A percentile compares a stretch with the other conserved stretches of the same genome.
Evolutionary conservation across 805 yeast genomes (phyloP).

Genomic region (Candida caryicola): DNA sequence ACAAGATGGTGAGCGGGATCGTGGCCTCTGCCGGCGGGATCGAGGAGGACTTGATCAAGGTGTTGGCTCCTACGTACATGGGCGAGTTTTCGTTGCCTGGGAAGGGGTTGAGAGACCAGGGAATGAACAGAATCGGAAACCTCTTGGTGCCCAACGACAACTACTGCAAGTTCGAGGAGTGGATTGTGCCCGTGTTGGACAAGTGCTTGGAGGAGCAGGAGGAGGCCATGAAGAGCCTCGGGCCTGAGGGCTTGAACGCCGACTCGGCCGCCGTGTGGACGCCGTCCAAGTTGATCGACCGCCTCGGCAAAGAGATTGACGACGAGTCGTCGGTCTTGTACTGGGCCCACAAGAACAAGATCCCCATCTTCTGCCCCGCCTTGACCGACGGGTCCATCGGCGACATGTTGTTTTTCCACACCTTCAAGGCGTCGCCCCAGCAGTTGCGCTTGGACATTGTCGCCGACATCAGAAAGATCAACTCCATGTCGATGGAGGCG

Average conservation of each 20-base stretch:
- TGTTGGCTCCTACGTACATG: slow-evolving; percentile 92
- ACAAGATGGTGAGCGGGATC: slow-evolving; percentile 90
- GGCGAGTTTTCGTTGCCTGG: slow-evolving; percentile 90
- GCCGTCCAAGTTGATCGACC: slow-evolving; percentile 87
- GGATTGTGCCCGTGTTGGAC: slow-evolving; percentile 95
- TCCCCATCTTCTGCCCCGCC: slow-evolving; percentile 97
- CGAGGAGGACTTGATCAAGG: slow-evolving; percentile 95
- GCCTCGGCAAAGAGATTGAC: slow-evolving; percentile 92
- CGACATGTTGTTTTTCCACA: slow-evolving; percentile 98
- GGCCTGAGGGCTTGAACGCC: slow-evolving; percentile 58
- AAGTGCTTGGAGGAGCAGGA: slow-evolving; percentile 87
- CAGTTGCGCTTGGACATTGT: slow-evolving; percentile 90
- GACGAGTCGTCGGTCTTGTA: slow-evolving; percentile 91
- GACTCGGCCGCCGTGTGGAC: slow-evolving; percentile 78
- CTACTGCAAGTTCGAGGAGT: slow-evolving; percentile 95
- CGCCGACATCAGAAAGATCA: slow-evolving; percentile 86
- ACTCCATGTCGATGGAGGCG: slow-evolving; percentile 94
- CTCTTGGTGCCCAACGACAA: slow-evolving; percentile 96
- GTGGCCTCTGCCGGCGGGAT: slow-evolving; percentile 99
- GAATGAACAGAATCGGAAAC: slow-evolving; percentile 97
- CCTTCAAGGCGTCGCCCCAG: slow-evolving; percentile 89
- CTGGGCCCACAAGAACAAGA: slow-evolving; percentile 97
- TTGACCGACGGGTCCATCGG: slow-evolving; percentile 98
- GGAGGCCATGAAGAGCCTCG: slow-evolving; percentile 49
- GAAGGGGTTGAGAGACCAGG: slow-evolving; percentile 79